Evolutionary conservation across 2,329 filamentous ascomycete genomes (phyloP), one percentile per base, ranked within the genome.

Genomic region (Leptodontidium sp.): DNA sequence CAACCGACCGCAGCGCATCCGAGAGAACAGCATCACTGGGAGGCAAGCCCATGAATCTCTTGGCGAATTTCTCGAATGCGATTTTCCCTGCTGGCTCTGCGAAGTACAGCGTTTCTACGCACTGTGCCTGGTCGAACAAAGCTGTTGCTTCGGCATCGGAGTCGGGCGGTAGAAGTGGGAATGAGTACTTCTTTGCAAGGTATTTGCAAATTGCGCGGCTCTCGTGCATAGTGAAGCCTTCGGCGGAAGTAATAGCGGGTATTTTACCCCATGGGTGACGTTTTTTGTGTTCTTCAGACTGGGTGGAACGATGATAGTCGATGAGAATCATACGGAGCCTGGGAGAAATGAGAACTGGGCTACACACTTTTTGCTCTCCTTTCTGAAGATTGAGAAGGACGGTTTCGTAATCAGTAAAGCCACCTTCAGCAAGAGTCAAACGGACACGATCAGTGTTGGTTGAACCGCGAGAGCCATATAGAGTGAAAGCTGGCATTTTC

Each of bases 151-250:
- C 79, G 70, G 76, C 8, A 71, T 84, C 80, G 38, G 80, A 78
- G 68, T 73, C 73, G 0, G 75, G 24, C 14, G 82, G 82, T 29
- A 84, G 74, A 63, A 84, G 80, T 62, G 80, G 80, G 68, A 84
- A 80, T n/a, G 77, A 80, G 77, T 84, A 84, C 72, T 82, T 83
- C 40, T 32, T 80, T 12, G 82, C 76, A 67, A 85, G 79, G 74
- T 83, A 83, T 75, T 81, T 81, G 81, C 80, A 83, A 73, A 85
- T 84, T 62, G 81, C 79, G 45, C 82, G 82, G 73, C 81, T 83
- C 74, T 84, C 82, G 72, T 82, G 82, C 65, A 85, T 79, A 61
- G 78, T 82, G 74, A 84, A 83, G 0, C 80, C 81, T 4, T 79
- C 76, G 14, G 81, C 72, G 70, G 80, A 82, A 59, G 74, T 76